phyloP scores from a whole-genome alignment of 306 rosid species.

The Ochetophila trinervis region DNA sequence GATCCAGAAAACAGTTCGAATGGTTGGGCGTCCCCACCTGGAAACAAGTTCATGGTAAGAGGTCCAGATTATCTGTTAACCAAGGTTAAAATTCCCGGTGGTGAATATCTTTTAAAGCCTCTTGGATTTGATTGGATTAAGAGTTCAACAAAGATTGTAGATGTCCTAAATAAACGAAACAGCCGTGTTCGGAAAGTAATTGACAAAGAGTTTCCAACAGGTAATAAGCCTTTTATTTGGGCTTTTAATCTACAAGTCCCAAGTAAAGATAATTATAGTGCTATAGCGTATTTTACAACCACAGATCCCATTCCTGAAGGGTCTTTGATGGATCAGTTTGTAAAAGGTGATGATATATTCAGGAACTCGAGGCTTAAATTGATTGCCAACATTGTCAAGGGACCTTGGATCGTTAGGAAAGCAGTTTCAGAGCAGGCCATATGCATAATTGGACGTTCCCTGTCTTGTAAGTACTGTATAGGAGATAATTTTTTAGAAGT shows the following conservation, averaged over 20 bases:
- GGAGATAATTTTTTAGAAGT: slow-evolving; percentile 72
- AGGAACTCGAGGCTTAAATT: slow-evolving; percentile 81
- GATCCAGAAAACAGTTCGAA: slow-evolving; percentile 51
- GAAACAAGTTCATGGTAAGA: slow-evolving; percentile 72
- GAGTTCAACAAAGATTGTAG: slow-evolving; percentile 67
- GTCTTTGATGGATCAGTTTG: slow-evolving; percentile 64
- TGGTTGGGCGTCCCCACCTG: slow-evolving; percentile 88
- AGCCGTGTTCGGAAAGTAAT: slow-evolving; percentile 56
- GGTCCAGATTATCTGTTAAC: slow-evolving; percentile 81
- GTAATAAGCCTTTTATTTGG: slow-evolving; percentile 77
- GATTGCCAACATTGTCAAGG: slow-evolving; percentile 74
- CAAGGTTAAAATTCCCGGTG: slow-evolving; percentile 69
- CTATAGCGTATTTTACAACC: slow-evolving; percentile 59
- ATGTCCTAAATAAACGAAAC: slow-evolving; percentile 54
- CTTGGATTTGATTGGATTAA: slow-evolving; percentile 92
- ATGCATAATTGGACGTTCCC: slow-evolving; percentile 74
- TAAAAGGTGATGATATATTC: slow-evolving; percentile 66
- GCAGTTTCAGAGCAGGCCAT: slow-evolving; percentile 95
- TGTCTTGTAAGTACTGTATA: slow-evolving; percentile 53
- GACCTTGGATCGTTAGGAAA: slow-evolving; percentile 90
- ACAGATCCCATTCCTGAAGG: slow-evolving; percentile 52
- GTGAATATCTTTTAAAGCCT: slow-evolving; percentile 70
- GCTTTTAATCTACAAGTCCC: slow-evolving; percentile 89
- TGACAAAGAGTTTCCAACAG: slow-evolving; percentile 53
- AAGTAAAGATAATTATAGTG: slow-evolving; percentile 66